Percentiles rank a stretch among this genome's conserved stretches.
Evolutionary conservation across 345 rosid genomes (phyloP).

Genomic region (Gossypium arboreum): DNA sequence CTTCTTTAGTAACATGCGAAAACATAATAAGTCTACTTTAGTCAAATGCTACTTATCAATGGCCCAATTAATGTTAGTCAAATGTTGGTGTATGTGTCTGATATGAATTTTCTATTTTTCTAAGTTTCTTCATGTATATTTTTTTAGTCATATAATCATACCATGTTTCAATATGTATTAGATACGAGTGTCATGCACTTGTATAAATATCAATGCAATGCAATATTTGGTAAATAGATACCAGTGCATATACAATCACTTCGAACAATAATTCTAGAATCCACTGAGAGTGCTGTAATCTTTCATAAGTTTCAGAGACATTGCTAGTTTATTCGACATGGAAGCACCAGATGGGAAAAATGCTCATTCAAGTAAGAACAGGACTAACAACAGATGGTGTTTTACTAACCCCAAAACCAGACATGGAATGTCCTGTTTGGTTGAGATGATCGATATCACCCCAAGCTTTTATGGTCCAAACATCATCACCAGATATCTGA

Average conservation of each 20-base stretch:
- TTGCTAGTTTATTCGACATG: neutral
- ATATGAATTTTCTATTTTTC: too few relatives aligned
- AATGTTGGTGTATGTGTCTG: too few relatives aligned
- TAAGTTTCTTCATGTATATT: too few relatives aligned
- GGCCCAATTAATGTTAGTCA: too few relatives aligned
- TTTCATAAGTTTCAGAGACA: neutral
- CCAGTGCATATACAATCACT: neutral
- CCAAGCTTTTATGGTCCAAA: slow-evolving; percentile 52
- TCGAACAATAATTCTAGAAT: neutral
- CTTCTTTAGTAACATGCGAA: too few relatives aligned
- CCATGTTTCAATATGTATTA: too few relatives aligned
- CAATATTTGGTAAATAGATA: neutral
- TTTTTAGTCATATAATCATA: too few relatives aligned
- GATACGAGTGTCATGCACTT: too few relatives aligned
- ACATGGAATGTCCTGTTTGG: slow-evolving; percentile 37
- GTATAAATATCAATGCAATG: too few relatives aligned
- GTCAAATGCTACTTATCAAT: too few relatives aligned
- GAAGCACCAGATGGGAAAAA: neutral
- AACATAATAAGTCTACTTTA: too few relatives aligned
- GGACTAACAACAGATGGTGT: slow-evolving; percentile 21
- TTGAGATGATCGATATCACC: slow-evolving; percentile 62
- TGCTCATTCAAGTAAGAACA: slow-evolving; percentile 17
- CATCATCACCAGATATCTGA: slow-evolving; percentile 42
- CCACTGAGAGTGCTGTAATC: neutral
- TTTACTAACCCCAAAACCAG: slow-evolving; percentile 31